A percentile compares a stretch with the other conserved stretches of the same genome.
Evolutionary conservation across 257 asterid genomes (phyloP).

Genomic region (Primulina eburnea): DNA sequence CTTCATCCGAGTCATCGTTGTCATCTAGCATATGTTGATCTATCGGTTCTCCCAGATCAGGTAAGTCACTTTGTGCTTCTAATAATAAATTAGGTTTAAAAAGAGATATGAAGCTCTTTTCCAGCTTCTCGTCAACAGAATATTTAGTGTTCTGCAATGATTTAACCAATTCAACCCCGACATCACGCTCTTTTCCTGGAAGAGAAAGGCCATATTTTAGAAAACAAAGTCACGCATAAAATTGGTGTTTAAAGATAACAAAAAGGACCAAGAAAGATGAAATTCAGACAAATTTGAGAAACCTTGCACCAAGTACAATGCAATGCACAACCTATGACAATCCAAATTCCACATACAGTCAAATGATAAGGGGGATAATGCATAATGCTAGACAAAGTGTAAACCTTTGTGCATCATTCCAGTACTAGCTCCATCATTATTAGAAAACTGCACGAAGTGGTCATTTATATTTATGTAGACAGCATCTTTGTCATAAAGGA

Average conservation of each 20-base stretch:
- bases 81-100: slow-evolving; percentile 41
- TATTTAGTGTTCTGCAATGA: slow-evolving; percentile 78
- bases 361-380: neutral
- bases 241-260: neutral
- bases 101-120: slow-evolving; percentile 61
- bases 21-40: slow-evolving; percentile 37
- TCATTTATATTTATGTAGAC: slow-evolving; percentile 90
- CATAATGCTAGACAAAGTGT: slow-evolving; percentile 11
- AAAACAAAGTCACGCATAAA: neutral
- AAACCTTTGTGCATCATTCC: slow-evolving; percentile 51
- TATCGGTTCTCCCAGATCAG: slow-evolving; percentile 33
- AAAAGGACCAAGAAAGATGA: neutral
- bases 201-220: slow-evolving; percentile 18
- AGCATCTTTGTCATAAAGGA: slow-evolving; percentile 96
- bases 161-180: slow-evolving; percentile 82
- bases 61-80: slow-evolving; percentile 30
- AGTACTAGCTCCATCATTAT: slow-evolving; percentile 45
- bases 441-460: slow-evolving; percentile 87
- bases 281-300: neutral
- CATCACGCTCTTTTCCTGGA: slow-evolving; percentile 77
- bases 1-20: slow-evolving; percentile 47
- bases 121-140: slow-evolving; percentile 81
- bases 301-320: neutral
- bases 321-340: slow-evolving; percentile 7
- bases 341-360: neutral